phyloP scores from a whole-genome alignment of 176 grass and related monocot genomes.

The Oryza officinalis region DNA sequence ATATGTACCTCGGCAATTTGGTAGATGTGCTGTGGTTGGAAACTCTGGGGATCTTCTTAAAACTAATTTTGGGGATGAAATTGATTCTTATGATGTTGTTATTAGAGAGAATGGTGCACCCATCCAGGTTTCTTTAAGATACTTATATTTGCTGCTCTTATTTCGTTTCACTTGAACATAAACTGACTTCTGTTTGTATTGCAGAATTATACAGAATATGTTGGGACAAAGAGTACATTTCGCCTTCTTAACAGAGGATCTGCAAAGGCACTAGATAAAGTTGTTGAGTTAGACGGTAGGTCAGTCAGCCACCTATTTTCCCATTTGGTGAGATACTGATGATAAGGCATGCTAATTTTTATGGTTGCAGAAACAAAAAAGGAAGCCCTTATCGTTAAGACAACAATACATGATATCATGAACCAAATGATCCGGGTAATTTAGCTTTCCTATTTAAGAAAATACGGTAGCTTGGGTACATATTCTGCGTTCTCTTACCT shows the following conservation, averaged over 20 bases:
- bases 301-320: slow-evolving; percentile 3
- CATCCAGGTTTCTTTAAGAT: slow-evolving; percentile 66
- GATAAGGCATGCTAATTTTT: slow-evolving; percentile 24
- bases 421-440: slow-evolving; percentile 92
- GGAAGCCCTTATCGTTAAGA: slow-evolving; percentile 84
- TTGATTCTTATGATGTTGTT: slow-evolving; percentile 88
- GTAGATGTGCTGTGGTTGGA: slow-evolving; percentile 84
- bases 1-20: slow-evolving; percentile 78
- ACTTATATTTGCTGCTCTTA: slow-evolving; percentile 23
- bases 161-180: slow-evolving; percentile 19
- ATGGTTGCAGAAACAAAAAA: slow-evolving; percentile 79
- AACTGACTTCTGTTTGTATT: slow-evolving; percentile 21
- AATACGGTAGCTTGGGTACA: slow-evolving; percentile 5
- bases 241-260: slow-evolving; percentile 97
- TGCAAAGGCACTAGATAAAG: slow-evolving; percentile 98
- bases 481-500: slow-evolving; percentile 27
- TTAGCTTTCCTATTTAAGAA: slow-evolving; percentile 16
- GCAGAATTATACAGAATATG: slow-evolving; percentile 93
- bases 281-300: slow-evolving; percentile 91
- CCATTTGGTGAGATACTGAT: slow-evolving; percentile 17
- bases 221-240: slow-evolving; percentile 96
- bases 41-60: slow-evolving; percentile 98
- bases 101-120: slow-evolving; percentile 94
- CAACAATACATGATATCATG: slow-evolving; percentile 98
- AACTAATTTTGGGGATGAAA: slow-evolving; percentile 94